Evolutionary conservation across 495 filamentous ascomycete species (phyloP), one percentile per base, ranked within the genome.

Genomic region (Glonium stellatum): DNA sequence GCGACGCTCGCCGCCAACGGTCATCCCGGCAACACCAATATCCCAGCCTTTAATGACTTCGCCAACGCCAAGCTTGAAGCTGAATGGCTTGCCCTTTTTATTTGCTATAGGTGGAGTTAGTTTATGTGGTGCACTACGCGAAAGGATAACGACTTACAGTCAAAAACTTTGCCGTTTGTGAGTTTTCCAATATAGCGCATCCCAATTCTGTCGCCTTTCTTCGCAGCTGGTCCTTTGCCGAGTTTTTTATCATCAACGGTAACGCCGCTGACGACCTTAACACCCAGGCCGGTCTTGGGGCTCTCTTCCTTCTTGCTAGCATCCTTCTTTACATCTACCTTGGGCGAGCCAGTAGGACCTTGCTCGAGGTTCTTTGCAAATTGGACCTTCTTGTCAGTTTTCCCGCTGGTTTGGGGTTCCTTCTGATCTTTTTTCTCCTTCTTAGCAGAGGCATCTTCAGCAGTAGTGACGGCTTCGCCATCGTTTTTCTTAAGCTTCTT

Each of bases 31-130:
- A 62, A 99, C 76, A 73, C 93, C 93, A 61, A 96, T 84, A 71
- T 99, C 95, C 93, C 92, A 97, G 65, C 93, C 93, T 81, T 95
- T 92, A 78, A 99, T 97, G 65, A 99, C 93, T 70, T 97, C 89
- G 59, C 91, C 91, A 71, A 82, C 83, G 64, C 95, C 93, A 52
- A 96, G 81, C 75, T 89, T 92, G 85, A 97, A 97, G 66, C 78
- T 81, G 78, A 99, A 99, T 19, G 95, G 92, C 76, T 92, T 87
- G 65, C 93, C 93, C 78, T 92, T 96, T 80, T 96, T 97, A 82
- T 97, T 97, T 65, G 89, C 87, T 91, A 60, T 58, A 69, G 36
- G 0, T 51, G 22, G 19, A 47, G 56, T 81, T 69, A 80, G 74
- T 55, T 54, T 53, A 27, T 36, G 56, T 46, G 18, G 41, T 21